A percentile compares a stretch with the other conserved stretches of the same genome.
These are phyloP conservation scores for Chrysanthemum seticuspe DNA, from an alignment of 129 eudicot species.

Conservation along the genomic window DNA sequence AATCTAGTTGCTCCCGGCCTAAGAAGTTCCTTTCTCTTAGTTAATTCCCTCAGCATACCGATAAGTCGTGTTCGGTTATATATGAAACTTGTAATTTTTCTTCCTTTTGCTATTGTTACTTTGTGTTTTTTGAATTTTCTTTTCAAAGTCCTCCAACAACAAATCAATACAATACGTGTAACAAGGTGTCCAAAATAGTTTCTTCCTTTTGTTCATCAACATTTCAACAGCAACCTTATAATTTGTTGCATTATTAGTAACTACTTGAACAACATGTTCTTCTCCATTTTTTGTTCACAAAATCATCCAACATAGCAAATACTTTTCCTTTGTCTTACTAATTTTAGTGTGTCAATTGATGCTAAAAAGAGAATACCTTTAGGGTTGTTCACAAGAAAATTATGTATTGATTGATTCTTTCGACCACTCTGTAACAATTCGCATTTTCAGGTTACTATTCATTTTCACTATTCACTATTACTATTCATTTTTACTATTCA, in stretches of 20 bases:
- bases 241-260: neutral
- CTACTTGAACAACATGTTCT: too few species aligned
- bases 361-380: neutral
- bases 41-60: neutral
- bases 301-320: neutral
- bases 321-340: neutral
- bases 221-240: neutral
- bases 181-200: conserved; percentile 29
- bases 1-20: too few species aligned
- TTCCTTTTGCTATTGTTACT: too few species aligned
- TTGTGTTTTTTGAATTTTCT: neutral
- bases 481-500: too few species aligned
- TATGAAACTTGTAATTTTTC: too few species aligned
- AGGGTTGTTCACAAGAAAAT: conserved; percentile 5
- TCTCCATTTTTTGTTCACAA: too few species aligned
- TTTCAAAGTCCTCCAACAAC: conserved; percentile 20
- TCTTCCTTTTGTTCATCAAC: conserved; percentile 8
- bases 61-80: neutral
- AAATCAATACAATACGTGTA: conserved; percentile 31
- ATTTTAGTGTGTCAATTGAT: conserved; percentile 4
- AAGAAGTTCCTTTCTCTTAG: neutral
- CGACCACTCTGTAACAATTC: too few species aligned
- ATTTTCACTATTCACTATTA: too few species aligned
- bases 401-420: neutral
- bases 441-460: too few species aligned